Base-by-base conservation (phyloP, 23 red algal genomes). In the Gracilariopsis chorda region DNA sequence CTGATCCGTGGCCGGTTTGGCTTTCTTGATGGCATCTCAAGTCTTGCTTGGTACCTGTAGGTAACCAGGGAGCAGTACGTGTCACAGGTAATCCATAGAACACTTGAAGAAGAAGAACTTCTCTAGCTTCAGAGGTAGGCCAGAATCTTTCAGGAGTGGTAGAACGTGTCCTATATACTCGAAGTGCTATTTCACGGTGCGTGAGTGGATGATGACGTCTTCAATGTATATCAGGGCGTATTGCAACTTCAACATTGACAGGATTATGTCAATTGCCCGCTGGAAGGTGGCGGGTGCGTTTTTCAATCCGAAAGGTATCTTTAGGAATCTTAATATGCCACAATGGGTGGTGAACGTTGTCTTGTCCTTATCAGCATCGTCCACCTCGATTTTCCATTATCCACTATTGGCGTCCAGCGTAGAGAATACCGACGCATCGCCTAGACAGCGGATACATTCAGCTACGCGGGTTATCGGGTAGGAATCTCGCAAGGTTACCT, bases 401-500 rank as follows among this genome's bases (percentile, higher is more conserved):
- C 7, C 68, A 33, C 55, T 9, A n/a, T 59, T 59, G 55, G 55
- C 55, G 21, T 83, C 78, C 52, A 83, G 32, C 33, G 78, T 62
- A 21, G 44, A 7, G 20, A 59, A 59, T 2, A 59, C 46, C 13
- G 40, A 51, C 28, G 78, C 78, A 45, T 83, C 49, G 10, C 48
- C 78, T 24, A 83, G 20, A 9, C 48, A 64, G 39, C 60, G 48
- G 4, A 83, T 64, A 27, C 49, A 83, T 13, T 83, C 78, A 1
- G 57, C 78, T 51, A 62, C 60, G 11, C 78, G 48, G 4, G 78
- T 32, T 19, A 83, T 32, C 17, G 78, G 78, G 17, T 63, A 62
- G 10, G 49, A 42, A n/a, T 83, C 49, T 27, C 39, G 45, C 29
- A 83, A 11, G 25, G 78, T 83, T 4, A 23, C 42, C 9, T 28